Base-by-base conservation (phyloP, 176 grass and related monocot species). In the Pontederia paniculata region DNA sequence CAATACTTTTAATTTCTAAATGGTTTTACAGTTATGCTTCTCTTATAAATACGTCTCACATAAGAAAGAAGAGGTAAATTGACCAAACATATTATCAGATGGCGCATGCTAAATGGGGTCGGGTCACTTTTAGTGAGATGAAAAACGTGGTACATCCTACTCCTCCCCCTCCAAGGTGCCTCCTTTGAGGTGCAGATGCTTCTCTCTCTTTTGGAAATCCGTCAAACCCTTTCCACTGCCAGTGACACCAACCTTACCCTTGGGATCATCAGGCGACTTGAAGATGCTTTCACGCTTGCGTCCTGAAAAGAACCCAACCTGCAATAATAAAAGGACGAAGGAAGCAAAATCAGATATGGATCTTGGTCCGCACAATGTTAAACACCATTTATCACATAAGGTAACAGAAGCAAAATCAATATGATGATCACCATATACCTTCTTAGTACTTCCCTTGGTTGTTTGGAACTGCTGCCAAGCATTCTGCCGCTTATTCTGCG, bases 391-490 rank as follows among this genome's bases (percentile, higher is more conserved):
- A 37, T 37, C 28, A 37, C 28, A 1, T 37, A 37, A 37, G n/a
- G 28, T 37, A 37, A 37, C 28, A 37, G 7, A 2, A 2, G 7
- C 28, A 37, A 37, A 48, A 63, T 47, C 22, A 12, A 19, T 3
- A 14, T 48, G 5, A 17, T 46, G 18, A 46, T 63, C 14, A 48
- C 15, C 14, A 9, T 21, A 19, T 76, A 98, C 93, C 93, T 91
- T 90, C 77, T 98, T 98, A 14, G 86, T 58, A 84, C 91, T 91
- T 47, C 83, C 93, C 61, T 98, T 98, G 61, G 82, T 78, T 4
- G 85, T 82, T 75, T 98, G 93, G 66, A 98, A 98, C 65, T 98
- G 86, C 71, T 98, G 93, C 93, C 86, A 98, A 46, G 93, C 80
- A 75, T 88, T 98, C 75, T 91, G 83, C 60, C 86, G 68, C 72